Percentiles rank a stretch among this genome's conserved stretches.
Conservation (phyloP, 768 basidiomycete genomes). For the Symmetrospora coprosmae region DNA sequence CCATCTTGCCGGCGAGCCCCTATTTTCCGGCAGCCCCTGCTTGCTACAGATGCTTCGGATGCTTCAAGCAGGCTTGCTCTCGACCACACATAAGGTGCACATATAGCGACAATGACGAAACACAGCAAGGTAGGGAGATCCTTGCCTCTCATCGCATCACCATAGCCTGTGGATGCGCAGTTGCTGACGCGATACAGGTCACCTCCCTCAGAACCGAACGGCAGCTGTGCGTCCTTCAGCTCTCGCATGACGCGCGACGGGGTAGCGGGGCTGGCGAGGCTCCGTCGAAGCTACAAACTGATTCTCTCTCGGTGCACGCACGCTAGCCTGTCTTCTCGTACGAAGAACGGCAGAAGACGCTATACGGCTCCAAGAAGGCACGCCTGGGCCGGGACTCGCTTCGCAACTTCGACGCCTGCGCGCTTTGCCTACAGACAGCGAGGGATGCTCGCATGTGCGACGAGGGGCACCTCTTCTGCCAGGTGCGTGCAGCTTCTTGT, state of each 20-base stretch:
- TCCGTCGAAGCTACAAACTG: too few species aligned
- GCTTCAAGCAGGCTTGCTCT: too few species aligned
- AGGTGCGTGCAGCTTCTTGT: constrained; percentile 36
- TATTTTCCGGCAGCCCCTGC: too few species aligned
- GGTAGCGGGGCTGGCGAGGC: too few species aligned
- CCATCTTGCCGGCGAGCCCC: too few species aligned
- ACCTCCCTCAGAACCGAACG: constrained; percentile 4
- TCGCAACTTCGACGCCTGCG: constrained; percentile 80
- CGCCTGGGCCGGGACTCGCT: constrained; percentile 74
- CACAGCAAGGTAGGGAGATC: constrained; percentile 11
- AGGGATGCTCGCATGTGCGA: constrained; percentile 68
- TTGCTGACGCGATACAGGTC: background rate
- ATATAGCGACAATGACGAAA: background rate
- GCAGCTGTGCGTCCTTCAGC: constrained; percentile 1
- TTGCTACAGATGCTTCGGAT: too few species aligned
- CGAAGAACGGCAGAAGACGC: constrained; percentile 69
- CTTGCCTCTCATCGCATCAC: background rate
- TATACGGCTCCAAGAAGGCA: constrained; percentile 62
- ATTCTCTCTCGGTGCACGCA: too few species aligned
- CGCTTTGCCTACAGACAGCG: constrained; percentile 65
- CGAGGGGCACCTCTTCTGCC: constrained; percentile 87
- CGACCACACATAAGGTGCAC: too few species aligned
- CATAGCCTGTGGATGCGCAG: too few species aligned
- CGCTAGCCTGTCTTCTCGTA: constrained; percentile 55
- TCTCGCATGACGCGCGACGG: too few species aligned